Percentiles rank a stretch among this genome's conserved stretches.
These are phyloP conservation scores for Apiotrichum akiyoshidainum DNA, from an alignment of 1,284 basidiomycete genomes.

Conservation along the genomic window DNA sequence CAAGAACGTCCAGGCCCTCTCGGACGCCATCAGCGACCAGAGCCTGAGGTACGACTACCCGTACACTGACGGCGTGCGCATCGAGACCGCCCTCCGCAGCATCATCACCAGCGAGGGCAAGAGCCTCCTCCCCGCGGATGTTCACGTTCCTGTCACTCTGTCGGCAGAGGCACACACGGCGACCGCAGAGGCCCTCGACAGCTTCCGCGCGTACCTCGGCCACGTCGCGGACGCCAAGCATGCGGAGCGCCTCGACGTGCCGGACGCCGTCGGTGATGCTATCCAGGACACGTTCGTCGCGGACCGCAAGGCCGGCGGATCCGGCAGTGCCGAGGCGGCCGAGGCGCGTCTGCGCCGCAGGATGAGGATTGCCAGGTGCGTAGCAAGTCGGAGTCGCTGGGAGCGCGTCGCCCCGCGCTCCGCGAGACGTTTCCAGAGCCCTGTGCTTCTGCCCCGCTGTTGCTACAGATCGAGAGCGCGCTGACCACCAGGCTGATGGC, in stretches of 20 bases:
- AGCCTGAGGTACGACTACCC: slow-evolving; percentile 47
- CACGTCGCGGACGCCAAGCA: slow-evolving; percentile 19
- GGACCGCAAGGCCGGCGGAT: slow-evolving; percentile 26
- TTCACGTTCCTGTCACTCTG: slow-evolving; percentile 27
- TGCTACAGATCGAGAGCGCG: neutral
- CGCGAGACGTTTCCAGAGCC: too few relatives aligned
- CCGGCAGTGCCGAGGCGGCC: slow-evolving; percentile 25
- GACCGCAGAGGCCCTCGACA: slow-evolving; percentile 14
- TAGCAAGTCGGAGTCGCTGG: neutral
- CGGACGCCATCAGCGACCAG: slow-evolving; percentile 38
- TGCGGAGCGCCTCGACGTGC: slow-evolving; percentile 31
- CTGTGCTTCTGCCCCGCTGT: too few relatives aligned
- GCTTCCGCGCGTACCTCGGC: slow-evolving; percentile 33
- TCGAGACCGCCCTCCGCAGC: slow-evolving; percentile 39
- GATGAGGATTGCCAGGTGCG: slow-evolving; percentile 44
- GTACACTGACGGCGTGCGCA: slow-evolving; percentile 46
- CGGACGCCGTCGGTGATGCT: slow-evolving; percentile 33
- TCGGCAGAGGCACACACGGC: neutral
- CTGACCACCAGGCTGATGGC: slow-evolving; percentile 32
- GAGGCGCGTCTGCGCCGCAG: slow-evolving; percentile 40
- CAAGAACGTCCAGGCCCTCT: slow-evolving; percentile 42
- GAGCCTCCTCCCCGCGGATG: slow-evolving; percentile 44
- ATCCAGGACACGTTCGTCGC: slow-evolving; percentile 46
- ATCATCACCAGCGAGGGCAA: slow-evolving; percentile 45
- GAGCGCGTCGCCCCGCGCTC: too few relatives aligned